Conservation (phyloP, 2,329 filamentous ascomycete genomes). For the Aspergillus brunneoviolaceus region DNA sequence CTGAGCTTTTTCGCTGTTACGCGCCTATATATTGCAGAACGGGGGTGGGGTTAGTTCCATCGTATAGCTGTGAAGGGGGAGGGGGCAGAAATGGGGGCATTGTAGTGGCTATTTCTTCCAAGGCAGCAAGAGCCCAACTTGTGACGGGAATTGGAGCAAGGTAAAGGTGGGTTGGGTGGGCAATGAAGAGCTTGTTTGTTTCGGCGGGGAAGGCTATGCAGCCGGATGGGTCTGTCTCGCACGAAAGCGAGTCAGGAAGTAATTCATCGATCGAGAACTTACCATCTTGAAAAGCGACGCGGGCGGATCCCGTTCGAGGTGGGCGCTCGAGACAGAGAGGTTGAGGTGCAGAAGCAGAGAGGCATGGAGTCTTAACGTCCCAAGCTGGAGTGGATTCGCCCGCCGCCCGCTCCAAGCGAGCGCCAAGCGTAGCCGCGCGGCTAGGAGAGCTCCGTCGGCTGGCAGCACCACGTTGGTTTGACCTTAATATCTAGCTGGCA, state of each 20-base stretch:
- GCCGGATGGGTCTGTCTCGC: background rate
- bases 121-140: background rate
- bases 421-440: conserved; percentile 29
- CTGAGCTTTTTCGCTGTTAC: conserved; percentile 97
- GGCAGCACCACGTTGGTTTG: background rate
- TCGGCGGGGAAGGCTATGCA: background rate
- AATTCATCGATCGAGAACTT: conserved; percentile 6
- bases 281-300: conserved; percentile 32
- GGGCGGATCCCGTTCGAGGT: conserved; percentile 15
- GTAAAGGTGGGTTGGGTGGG: background rate
- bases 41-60: background rate
- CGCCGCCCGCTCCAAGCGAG: conserved; percentile 21
- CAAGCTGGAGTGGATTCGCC: conserved; percentile 23
- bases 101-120: background rate
- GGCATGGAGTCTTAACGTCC: conserved; percentile 10
- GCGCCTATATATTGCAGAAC: conserved; percentile 60
- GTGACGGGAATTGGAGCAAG: background rate
- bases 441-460: conserved; percentile 13
- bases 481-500: background rate
- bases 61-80: too few relatives aligned
- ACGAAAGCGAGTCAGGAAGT: background rate
- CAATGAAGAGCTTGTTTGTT: background rate
- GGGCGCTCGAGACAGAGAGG: conserved; percentile 19
- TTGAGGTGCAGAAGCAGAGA: conserved; percentile 20
- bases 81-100: too few relatives aligned